Conservation (phyloP, 139 green algal genomes). For the Chlamydomonas sphaeroides region DNA sequence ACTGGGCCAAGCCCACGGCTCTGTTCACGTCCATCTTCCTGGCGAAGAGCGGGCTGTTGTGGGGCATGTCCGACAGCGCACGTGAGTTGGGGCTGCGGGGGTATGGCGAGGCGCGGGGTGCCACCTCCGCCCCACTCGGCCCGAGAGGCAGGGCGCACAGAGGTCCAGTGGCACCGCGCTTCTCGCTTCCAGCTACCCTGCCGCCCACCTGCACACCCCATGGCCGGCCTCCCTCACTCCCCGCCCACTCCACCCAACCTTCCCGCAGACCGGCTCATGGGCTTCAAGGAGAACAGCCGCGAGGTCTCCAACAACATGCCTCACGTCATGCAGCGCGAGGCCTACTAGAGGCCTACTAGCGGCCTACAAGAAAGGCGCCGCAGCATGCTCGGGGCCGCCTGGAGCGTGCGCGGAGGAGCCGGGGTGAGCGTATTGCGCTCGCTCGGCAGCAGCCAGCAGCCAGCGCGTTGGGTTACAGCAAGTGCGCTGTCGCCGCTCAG, state of each 20-base stretch:
- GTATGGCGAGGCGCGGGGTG: too few species aligned
- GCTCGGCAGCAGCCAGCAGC: not conserved
- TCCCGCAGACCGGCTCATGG: slow-evolving; percentile 57
- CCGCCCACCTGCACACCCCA: too few species aligned
- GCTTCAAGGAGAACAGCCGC: slow-evolving; percentile 55
- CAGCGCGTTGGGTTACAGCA: not conserved
- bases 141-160: too few species aligned
- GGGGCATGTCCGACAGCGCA: slow-evolving; percentile 40
- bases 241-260: not conserved
- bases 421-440: too few species aligned
- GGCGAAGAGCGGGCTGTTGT: slow-evolving; percentile 46
- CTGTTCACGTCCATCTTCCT: slow-evolving; percentile 43
- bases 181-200: too few species aligned
- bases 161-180: too few species aligned
- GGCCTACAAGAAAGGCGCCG: not conserved
- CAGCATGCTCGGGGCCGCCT: not conserved
- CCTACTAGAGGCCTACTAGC: slow-evolving; percentile 23
- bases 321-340: slow-evolving; percentile 37
- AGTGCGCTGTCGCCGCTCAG: not conserved
- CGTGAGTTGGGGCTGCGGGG: slow-evolving; percentile 43
- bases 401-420: not conserved
- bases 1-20: slow-evolving; percentile 55
- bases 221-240: not conserved
- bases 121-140: too few species aligned
- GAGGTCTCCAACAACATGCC: slow-evolving; percentile 50